A percentile compares a stretch with the other conserved stretches of the same genome.
phyloP scores from a whole-genome alignment of 768 basidiomycete species.

The Rubroboletus pulcherrimus region DNA sequence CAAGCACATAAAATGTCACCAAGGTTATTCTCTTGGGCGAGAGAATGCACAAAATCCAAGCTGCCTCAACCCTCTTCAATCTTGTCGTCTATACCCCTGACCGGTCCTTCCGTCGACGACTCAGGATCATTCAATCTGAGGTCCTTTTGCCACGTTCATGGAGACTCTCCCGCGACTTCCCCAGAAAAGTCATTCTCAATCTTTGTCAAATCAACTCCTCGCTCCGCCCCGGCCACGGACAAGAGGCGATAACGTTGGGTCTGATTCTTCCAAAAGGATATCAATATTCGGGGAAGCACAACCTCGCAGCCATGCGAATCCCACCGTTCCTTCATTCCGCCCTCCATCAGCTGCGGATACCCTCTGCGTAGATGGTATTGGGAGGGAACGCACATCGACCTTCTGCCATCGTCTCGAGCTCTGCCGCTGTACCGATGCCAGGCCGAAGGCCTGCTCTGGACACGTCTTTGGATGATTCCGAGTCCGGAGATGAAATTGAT shows the following conservation, averaged over 20 bases:
- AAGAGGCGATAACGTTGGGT: conserved; percentile 54
- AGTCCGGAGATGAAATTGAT: conserved; percentile 34
- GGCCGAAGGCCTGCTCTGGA: conserved; percentile 11
- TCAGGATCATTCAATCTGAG: conserved; percentile 62
- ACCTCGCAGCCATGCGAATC: conserved; percentile 57
- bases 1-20: conserved; percentile 33
- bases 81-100: conserved; percentile 28
- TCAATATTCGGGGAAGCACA: conserved; percentile 79
- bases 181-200: conserved; percentile 22
- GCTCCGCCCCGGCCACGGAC: conserved; percentile 45
- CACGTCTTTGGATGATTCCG: conserved; percentile 35
- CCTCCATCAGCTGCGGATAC: conserved; percentile 35
- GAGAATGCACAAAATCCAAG: conserved; percentile 36
- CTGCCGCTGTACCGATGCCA: conserved; percentile 5
- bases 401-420: conserved; percentile 23
- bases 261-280: conserved; percentile 69
- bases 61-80: conserved; percentile 29
- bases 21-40: conserved; percentile 34
- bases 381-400: conserved; percentile 29
- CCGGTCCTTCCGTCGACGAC: conserved; percentile 19
- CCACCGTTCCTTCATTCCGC: conserved; percentile 51
- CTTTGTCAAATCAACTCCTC: conserved; percentile 24
- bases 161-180: conserved; percentile 37
- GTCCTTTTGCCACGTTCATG: conserved; percentile 65
- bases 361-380: conserved; percentile 23